Evolutionary conservation across 192 early-diverging fungal genomes (phyloP).

Genomic region (Backusella parvicylindrica): DNA sequence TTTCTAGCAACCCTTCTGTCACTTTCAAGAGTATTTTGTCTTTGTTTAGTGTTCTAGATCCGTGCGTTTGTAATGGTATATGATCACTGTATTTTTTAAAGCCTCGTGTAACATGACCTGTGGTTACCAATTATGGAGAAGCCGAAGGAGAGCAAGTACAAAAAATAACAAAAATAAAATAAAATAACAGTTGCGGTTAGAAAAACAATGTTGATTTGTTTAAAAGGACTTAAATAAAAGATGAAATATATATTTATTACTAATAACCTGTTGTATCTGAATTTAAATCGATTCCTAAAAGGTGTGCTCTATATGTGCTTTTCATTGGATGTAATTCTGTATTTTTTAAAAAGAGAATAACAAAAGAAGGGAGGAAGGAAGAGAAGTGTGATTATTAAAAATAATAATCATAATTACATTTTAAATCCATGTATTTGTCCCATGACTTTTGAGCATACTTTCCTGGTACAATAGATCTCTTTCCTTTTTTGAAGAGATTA

Average conservation of each 20-base stretch:
- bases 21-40: neutral
- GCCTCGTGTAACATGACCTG: neutral
- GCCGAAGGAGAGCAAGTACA: neutral
- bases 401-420: neutral
- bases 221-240: neutral
- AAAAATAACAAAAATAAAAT: no score
- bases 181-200: neutral
- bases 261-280: neutral
- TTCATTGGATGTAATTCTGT: neutral
- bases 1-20: constrained; percentile 14
- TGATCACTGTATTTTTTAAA: constrained; percentile 1
- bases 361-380: neutral
- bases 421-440: neutral
- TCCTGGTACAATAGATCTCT: neutral
- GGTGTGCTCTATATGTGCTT: neutral
- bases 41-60: neutral
- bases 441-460: neutral
- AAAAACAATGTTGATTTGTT: neutral
- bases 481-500: neutral
- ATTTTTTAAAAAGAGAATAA: neutral
- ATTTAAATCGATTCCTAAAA: neutral
- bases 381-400: neutral
- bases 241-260: neutral
- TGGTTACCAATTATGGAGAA: neutral
- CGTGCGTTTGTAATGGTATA: neutral